Evolutionary conservation across 257 asterid species (phyloP).

Genomic region (Solanum chilense): DNA sequence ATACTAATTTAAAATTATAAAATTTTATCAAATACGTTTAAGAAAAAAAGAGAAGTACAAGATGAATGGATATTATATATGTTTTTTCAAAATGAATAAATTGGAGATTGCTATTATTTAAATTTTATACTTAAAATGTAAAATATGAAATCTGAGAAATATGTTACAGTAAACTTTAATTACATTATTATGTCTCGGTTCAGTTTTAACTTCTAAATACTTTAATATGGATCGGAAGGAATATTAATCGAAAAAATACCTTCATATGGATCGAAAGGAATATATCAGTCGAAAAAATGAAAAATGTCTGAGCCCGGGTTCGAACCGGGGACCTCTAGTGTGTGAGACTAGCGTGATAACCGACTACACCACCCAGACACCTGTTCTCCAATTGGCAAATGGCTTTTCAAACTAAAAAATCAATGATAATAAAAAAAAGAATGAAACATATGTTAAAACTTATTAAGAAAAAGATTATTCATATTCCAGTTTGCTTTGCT

Average conservation of each 20-base stretch:
- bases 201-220: background rate
- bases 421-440: no score
- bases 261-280: no score
- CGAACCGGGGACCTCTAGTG: conserved; percentile 99
- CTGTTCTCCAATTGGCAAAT: no score
- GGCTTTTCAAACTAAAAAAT: fast-evolving
- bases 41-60: background rate
- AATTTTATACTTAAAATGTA: no score
- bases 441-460: background rate
- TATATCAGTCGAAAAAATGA: no score
- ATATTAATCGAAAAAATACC: no score
- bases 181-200: no score
- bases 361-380: conserved; percentile 99
- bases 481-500: background rate
- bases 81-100: no score
- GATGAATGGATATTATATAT: no score
- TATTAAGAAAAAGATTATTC: background rate
- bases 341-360: conserved; percentile 99
- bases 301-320: conserved; percentile 4
- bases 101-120: background rate
- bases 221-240: background rate
- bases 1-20: background rate
- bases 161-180: no score
- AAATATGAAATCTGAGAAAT: no score
- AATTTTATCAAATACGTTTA: background rate